These are phyloP conservation scores for Pichia sp. DNA, from an alignment of 1,139 yeast genomes.

Conservation along the genomic window DNA sequence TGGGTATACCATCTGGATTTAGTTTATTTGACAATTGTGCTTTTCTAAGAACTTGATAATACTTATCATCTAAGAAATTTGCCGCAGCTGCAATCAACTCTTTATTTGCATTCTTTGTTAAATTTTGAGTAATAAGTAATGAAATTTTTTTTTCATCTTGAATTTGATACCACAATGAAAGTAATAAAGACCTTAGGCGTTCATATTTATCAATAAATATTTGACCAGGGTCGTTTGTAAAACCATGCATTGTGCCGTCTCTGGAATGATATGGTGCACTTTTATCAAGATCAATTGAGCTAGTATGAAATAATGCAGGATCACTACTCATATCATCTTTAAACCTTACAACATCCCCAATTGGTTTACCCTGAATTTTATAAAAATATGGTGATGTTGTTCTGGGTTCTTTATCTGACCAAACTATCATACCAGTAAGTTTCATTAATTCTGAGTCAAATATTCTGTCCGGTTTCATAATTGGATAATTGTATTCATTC, in stretches of 20 bases:
- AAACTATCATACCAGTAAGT: constrained; percentile 36
- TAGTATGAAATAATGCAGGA: constrained; percentile 5
- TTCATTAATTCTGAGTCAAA: constrained; percentile 33
- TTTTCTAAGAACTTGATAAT: constrained; percentile 39
- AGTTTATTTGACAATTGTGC: constrained; percentile 24
- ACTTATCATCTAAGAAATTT: constrained; percentile 38
- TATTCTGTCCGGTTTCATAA: constrained; percentile 45
- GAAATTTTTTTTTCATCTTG: constrained; percentile 46
- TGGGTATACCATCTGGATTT: constrained; percentile 37
- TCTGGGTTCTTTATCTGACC: constrained; percentile 40
- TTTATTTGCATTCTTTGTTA: constrained; percentile 61
- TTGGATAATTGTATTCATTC: constrained; percentile 61
- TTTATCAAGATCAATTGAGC: constrained; percentile 17
- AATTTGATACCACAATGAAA: constrained; percentile 49
- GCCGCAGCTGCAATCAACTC: constrained; percentile 60
- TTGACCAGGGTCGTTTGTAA: constrained; percentile 48
- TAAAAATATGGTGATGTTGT: constrained; percentile 43
- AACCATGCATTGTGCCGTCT: constrained; percentile 51
- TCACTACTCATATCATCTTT: constrained; percentile 19
- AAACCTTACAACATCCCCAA: constrained; percentile 28
- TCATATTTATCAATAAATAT: constrained; percentile 44
- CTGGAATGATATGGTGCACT: constrained; percentile 36
- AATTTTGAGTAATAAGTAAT: constrained; percentile 52
- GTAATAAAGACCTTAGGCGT: constrained; percentile 42
- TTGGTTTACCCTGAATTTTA: constrained; percentile 41